Conservation (phyloP, 2,329 filamentous ascomycete genomes). For the Geoglossum cookeanum region DNA sequence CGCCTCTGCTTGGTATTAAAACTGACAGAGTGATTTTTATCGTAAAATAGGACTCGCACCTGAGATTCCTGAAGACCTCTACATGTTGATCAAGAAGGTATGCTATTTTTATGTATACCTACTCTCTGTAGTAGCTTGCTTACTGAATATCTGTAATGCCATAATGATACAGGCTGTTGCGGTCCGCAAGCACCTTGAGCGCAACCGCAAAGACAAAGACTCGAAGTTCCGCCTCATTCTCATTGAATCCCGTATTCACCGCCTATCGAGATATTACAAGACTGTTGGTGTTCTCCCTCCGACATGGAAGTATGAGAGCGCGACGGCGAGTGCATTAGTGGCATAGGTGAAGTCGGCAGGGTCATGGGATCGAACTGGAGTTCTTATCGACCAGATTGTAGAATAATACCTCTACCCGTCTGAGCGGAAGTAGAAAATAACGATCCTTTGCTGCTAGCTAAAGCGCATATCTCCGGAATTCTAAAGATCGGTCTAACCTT, state of each 20-base stretch:
- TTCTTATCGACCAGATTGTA: no score
- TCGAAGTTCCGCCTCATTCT: constrained; percentile 99
- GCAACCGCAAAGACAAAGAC: constrained; percentile 99
- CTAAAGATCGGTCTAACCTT: neutral
- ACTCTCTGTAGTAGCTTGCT: neutral
- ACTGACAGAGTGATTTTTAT: constrained; percentile 76
- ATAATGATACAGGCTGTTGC: constrained; percentile 53
- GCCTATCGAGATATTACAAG: constrained; percentile 99
- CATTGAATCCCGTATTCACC: constrained; percentile 99
- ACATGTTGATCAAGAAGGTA: constrained; percentile 99
- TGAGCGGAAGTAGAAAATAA: neutral
- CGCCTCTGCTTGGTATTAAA: constrained; percentile 73
- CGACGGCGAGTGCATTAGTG: constrained; percentile 86
- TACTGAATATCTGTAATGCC: neutral
- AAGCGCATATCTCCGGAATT: no score
- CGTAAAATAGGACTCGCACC: constrained; percentile 74
- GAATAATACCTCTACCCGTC: neutral
- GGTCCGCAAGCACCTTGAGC: constrained; percentile 99
- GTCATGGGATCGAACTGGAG: neutral
- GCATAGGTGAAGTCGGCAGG: constrained; percentile 39
- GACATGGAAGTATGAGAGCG: constrained; percentile 98
- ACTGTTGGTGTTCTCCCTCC: constrained; percentile 67
- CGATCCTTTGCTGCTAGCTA: no score
- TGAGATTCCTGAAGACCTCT: constrained; percentile 97
- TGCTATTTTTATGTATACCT: constrained; percentile 10